Evolutionary conservation across 2,329 filamentous ascomycete species (phyloP).

Genomic region (Grosmannia penicillata): DNA sequence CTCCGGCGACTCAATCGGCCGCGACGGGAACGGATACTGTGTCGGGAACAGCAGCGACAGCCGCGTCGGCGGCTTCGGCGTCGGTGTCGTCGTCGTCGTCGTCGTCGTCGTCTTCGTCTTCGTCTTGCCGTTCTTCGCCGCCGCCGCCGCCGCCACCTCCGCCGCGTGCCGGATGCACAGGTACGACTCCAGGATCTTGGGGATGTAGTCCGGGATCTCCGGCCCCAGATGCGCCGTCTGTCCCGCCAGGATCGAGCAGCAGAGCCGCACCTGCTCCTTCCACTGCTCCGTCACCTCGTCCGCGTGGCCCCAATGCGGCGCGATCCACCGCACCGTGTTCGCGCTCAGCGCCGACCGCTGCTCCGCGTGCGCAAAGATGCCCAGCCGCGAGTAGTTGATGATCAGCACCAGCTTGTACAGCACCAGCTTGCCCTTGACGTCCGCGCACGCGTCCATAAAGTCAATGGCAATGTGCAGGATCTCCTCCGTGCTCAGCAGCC

Average conservation of each 20-base stretch:
- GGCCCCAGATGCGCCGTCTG: constrained; percentile 66
- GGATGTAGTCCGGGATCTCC: constrained; percentile 77
- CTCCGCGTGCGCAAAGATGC: constrained; percentile 66
- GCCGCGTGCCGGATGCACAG: constrained; percentile 50
- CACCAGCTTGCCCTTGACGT: constrained; percentile 80
- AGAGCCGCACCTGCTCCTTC: constrained; percentile 83
- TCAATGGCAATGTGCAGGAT: constrained; percentile 83
- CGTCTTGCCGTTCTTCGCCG: background rate
- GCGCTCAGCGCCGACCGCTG: constrained; percentile 59
- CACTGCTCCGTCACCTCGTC: constrained; percentile 68
- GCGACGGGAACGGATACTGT: constrained; percentile 75
- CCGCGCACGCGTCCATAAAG: constrained; percentile 80
- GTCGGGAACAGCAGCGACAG: constrained; percentile 84
- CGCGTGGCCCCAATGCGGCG: constrained; percentile 78
- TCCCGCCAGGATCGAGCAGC: constrained; percentile 81
- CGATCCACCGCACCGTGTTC: constrained; percentile 81
- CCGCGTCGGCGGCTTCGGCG: constrained; percentile 40
- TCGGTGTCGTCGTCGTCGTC: background rate
- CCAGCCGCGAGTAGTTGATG: constrained; percentile 74
- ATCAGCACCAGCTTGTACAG: constrained; percentile 87
- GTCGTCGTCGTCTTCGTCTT: background rate
- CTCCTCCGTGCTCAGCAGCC: constrained; percentile 64
- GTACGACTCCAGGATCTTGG: constrained; percentile 84
- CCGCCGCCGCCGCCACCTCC: constrained; percentile 9
- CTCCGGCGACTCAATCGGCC: constrained; percentile 33